Base-by-base conservation (phyloP, 1,284 basidiomycete genomes). In the Microbotryum scabiosae region DNA sequence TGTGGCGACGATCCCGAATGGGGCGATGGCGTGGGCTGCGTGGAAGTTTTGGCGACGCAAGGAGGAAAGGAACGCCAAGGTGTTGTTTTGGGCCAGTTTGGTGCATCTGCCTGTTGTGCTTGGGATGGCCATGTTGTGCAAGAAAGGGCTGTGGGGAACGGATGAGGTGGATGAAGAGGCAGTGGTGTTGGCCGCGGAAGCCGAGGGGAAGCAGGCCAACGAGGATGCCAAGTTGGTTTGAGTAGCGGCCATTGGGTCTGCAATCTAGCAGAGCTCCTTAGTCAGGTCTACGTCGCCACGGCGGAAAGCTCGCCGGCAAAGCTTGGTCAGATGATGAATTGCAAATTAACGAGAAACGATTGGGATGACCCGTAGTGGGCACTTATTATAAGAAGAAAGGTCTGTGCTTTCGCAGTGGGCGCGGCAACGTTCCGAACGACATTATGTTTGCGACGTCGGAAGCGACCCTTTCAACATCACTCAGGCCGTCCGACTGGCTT, bases 121-220 rank as follows among this genome's bases (percentile, higher is more conserved):
- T 67, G 88, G 86, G 0, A 78, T 98, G 63, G 93, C 94, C 84
- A 93, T 99, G 89, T 79, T 87, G 62, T 90, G 92, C 75, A 94
- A 94, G 78, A 84, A 86, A 70, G 85, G 87, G 1, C 48, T 69
- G 23, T 69, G 66, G 66, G 62, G 55, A 1, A 26, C 41, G 0
- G 50, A 62, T 20, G 54, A 23, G n/a, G 43, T 36, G 20, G 57
- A 41, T 12, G 62, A 20, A 5, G 52, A 49, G 32, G 54, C 23
- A 5, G 57, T 51, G 30, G 46, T 18, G 9, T 55, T 51, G 30
- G 41, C 4, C 16, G 59, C 28, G 25, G 50, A 21, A 10, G 43
- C 14, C 21, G 41, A 28, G 9, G 28, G 32, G 48, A 21, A n/a
- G 41, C 28, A 25, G 26, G 16, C 21, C 36, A 12, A 20, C 18